Conservation (phyloP, 2,329 filamentous ascomycete species). For the Paramyrothecium roridum region DNA sequence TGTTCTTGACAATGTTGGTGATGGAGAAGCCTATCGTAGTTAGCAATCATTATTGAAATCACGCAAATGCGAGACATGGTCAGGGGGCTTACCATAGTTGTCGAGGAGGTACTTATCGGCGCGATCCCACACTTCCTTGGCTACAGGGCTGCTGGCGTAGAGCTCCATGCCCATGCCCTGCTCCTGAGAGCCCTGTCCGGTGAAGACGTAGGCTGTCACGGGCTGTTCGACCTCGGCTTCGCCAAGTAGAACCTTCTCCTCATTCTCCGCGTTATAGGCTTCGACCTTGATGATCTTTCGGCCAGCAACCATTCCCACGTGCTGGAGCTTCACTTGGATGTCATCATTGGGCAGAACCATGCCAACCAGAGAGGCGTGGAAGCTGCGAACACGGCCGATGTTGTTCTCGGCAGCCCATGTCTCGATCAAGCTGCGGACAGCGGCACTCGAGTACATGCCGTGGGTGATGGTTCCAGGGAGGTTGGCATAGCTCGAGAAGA, state of each 20-base stretch:
- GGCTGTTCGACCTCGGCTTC: constrained; percentile 98
- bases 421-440: constrained; percentile 92
- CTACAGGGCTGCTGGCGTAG: constrained; percentile 88
- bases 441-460: constrained; percentile 98
- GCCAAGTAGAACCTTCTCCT: constrained; percentile 92
- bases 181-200: constrained; percentile 96
- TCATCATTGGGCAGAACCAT: constrained; percentile 98
- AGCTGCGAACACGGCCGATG: constrained; percentile 92
- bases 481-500: constrained; percentile 94
- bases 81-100: constrained; percentile 77
- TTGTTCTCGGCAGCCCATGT: constrained; percentile 99
- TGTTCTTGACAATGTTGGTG: constrained; percentile 98
- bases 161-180: constrained; percentile 99
- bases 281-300: constrained; percentile 99
- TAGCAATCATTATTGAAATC: constrained; percentile 4
- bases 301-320: constrained; percentile 95
- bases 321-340: constrained; percentile 90
- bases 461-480: constrained; percentile 97
- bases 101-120: constrained; percentile 98
- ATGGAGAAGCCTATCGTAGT: constrained; percentile 75
- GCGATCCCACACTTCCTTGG: constrained; percentile 95
- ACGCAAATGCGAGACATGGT: neutral
- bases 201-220: constrained; percentile 95
- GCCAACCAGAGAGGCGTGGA: constrained; percentile 93
- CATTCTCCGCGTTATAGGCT: constrained; percentile 89